Base-by-base conservation (phyloP, 345 rosid genomes). In the Aethionema arabicum region DNA sequence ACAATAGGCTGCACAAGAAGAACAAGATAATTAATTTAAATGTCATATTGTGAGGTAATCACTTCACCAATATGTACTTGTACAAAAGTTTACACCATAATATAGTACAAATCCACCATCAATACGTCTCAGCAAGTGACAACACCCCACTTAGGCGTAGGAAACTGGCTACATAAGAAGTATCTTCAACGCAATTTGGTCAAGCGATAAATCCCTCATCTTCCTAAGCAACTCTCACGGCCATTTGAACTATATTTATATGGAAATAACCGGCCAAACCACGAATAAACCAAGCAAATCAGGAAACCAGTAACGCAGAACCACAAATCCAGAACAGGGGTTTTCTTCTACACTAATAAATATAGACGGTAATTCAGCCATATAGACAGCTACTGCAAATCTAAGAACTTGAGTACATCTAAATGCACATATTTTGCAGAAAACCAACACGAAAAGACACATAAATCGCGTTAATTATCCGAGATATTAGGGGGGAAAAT, bases 1-100 rank as follows among this genome's bases (percentile, higher is more conserved):
- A 42, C 97, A 93, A 65, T 84, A 93, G 6, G 96, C 99, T 93
- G 84, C 81, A 74, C 58, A 65, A 46, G 56, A 32, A 44, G 0
- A 72, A 38, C 51, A 58, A 52, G 57, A 69, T 5, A 7, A 15
- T 16, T 58, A 36, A 5, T 38, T 38, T 31, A 0, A 48, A 6
- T 35, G 3, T 41, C 52, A 52, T 42, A 32, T 36, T 2, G 13
- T 15, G 8, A 52, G 31, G 29, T 15, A 45, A 40, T 8, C 8
- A 6, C 21, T n/a, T 32, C 29, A 11, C 32, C 32, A 38, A 50
- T 10, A 45, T 9, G 33, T 49, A 5, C 3, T 56, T 38, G 8
- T 49, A 61, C 27, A 46, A 61, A 38, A 12, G 14, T 13, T 62
- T 6, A 38, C 13, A 30, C 32, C 6, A 10, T 13, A 12, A 54